Evolutionary conservation across 2,329 filamentous ascomycete genomes (phyloP).

Genomic region (Bipolaris victoriae): DNA sequence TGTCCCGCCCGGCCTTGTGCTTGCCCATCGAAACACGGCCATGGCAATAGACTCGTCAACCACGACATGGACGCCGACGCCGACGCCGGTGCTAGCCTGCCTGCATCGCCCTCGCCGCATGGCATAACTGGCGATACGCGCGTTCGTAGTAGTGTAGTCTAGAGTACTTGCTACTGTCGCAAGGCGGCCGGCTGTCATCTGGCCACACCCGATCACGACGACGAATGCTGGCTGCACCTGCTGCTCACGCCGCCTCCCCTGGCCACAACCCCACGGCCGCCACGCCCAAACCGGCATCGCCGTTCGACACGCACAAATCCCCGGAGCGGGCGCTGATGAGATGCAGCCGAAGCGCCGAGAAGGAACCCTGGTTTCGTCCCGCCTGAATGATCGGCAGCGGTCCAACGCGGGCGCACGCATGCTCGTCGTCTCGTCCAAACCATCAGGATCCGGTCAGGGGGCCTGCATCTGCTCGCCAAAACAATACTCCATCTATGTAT

Average conservation of each 20-base stretch:
- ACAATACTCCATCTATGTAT: conserved; percentile 9
- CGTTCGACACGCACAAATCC: conserved; percentile 48
- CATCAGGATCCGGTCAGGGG: conserved; percentile 44
- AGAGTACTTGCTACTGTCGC: no score
- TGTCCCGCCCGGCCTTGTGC: no score
- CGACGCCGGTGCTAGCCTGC: conserved; percentile 15
- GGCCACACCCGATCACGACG: conserved; percentile 12
- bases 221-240: conserved; percentile 19
- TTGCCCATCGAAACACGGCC: conserved; percentile 19
- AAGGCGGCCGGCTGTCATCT: background rate
- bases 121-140: conserved; percentile 27
- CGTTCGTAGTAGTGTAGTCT: conserved; percentile 13
- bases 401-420: conserved; percentile 39
- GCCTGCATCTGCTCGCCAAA: conserved; percentile 39
- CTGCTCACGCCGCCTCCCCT: conserved; percentile 21
- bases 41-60: conserved; percentile 15
- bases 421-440: conserved; percentile 33
- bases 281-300: conserved; percentile 40
- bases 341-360: conserved; percentile 46
- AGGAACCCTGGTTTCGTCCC: conserved; percentile 41
- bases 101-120: conserved; percentile 20
- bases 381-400: conserved; percentile 47
- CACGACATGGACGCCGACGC: conserved; percentile 17
- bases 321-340: conserved; percentile 39
- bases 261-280: conserved; percentile 37